phyloP scores from a whole-genome alignment of 306 rosid genomes.

The Lathyrus oleraceus region DNA sequence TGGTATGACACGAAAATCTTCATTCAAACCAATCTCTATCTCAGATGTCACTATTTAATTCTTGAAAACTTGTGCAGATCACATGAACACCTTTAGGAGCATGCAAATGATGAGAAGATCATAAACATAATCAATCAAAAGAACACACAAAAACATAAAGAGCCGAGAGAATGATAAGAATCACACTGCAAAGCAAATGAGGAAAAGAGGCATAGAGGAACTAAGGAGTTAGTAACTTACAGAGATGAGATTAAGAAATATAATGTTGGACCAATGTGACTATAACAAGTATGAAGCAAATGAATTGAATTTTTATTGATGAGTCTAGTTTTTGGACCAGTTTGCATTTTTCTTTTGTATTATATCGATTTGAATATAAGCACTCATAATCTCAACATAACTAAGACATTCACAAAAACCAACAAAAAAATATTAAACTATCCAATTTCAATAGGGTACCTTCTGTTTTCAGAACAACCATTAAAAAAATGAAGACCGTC shows the following conservation, averaged over 20 bases:
- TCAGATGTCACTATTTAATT: constrained; percentile 96
- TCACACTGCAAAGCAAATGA: neutral
- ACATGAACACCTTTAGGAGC: constrained; percentile 95
- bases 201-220: neutral
- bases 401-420: neutral
- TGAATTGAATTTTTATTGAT: too few species aligned
- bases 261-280: constrained; percentile 58
- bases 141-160: constrained; percentile 5
- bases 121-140: constrained; percentile 3
- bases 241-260: constrained; percentile 95
- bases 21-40: constrained; percentile 81
- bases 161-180: neutral
- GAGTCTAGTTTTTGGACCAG: too few species aligned
- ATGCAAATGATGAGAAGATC: constrained; percentile 46
- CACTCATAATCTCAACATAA: neutral
- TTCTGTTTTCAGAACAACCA: constrained; percentile 13
- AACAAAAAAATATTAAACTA: neutral
- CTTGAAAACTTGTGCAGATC: constrained; percentile 88
- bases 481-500: neutral
- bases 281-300: too few species aligned
- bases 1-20: constrained; percentile 82
- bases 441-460: neutral
- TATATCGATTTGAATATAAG: too few species aligned
- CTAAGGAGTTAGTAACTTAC: constrained; percentile 51
- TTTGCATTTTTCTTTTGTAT: too few species aligned